Evolutionary conservation across 441 rosid species (phyloP), one percentile per base, ranked within the genome.

Genomic region (Aquilaria agallochum): DNA sequence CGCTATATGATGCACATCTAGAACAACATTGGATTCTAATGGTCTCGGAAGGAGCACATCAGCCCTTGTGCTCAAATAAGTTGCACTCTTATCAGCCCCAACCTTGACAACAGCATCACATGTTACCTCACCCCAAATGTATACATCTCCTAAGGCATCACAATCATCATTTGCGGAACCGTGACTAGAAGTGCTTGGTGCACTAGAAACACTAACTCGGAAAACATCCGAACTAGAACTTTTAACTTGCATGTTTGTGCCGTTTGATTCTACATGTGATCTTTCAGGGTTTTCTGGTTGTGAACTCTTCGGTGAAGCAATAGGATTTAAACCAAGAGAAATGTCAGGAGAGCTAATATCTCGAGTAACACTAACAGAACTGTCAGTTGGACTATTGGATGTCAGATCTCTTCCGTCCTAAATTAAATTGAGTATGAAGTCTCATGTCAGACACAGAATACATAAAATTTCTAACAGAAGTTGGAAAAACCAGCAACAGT

Each of bases 121-220:
- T 57, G 80, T 75, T 53, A 90, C 84, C 81, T 94, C 97, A 58
- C 98, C 97, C 98, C 97, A 94, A 63, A 94, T 77, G 70, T 89
- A 94, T 59, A 94, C 96, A 75, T 94, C 98, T 59, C 97, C 97
- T 72, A 87, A 69, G 50, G 96, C 97, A 80, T 90, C 98, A 68
- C 85, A 87, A 74, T 94, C 94, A 72, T 90, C 97, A 11, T 91
- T 93, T 71, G 87, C 95, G 74, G 97, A 94, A 64, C 97, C 95
- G 67, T 94, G 98, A 74, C 97, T 94, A 53, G 96, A 90, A 54
- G 92, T 87, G 80, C 97, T 94, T 62, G 91, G 98, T 40, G 77
- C 90, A 64, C 98, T 90, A 56, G 98, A 94, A 68, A 94, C 95
- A 78, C 98, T 94, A 77, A 85, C 96, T 62, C 98, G 90, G 76